Percentiles rank a stretch among this genome's conserved stretches.
Evolutionary conservation across 2,329 filamentous ascomycete species (phyloP).

Genomic region (Aspergillus tanneri): DNA sequence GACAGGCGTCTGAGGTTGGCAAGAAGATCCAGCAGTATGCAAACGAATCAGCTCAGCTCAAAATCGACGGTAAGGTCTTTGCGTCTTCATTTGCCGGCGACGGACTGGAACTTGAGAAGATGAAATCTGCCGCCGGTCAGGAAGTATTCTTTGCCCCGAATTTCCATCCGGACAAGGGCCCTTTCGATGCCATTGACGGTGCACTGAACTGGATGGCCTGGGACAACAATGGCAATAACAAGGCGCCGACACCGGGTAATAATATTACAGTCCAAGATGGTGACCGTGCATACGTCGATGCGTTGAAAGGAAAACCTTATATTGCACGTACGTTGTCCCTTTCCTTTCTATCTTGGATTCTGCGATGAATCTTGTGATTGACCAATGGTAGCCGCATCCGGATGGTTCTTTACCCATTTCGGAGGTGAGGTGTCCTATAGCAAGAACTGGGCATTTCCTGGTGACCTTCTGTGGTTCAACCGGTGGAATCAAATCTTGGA

Average conservation of each 20-base stretch:
- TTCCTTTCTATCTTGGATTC: background rate
- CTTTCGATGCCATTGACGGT: slow-evolving; percentile 42
- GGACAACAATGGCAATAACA: slow-evolving; percentile 47
- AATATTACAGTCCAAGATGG: slow-evolving; percentile 44
- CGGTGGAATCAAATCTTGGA: slow-evolving; percentile 46
- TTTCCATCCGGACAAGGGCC: slow-evolving; percentile 45
- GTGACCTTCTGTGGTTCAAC: slow-evolving; percentile 46
- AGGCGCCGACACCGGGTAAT: slow-evolving; percentile 46
- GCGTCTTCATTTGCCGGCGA: slow-evolving; percentile 56
- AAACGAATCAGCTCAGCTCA: slow-evolving; percentile 47
- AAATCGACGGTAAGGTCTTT: slow-evolving; percentile 51
- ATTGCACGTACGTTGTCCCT: slow-evolving; percentile 44
- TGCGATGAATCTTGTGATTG: background rate
- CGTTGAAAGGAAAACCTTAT: slow-evolving; percentile 46
- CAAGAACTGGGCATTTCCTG: slow-evolving; percentile 55
- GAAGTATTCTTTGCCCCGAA: slow-evolving; percentile 54
- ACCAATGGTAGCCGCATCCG: slow-evolving; percentile 39
- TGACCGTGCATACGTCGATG: slow-evolving; percentile 37
- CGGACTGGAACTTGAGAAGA: slow-evolving; percentile 45
- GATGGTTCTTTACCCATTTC: slow-evolving; percentile 56
- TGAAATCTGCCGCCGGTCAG: slow-evolving; percentile 45
- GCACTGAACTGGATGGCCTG: slow-evolving; percentile 49
- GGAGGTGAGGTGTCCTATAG: slow-evolving; percentile 46
- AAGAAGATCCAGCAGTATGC: slow-evolving; percentile 50
- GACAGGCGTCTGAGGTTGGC: slow-evolving; percentile 44